Evolutionary conservation across 805 yeast genomes (phyloP), one percentile per base, ranked within the genome.

Genomic region (Starmerella riodocensis): DNA sequence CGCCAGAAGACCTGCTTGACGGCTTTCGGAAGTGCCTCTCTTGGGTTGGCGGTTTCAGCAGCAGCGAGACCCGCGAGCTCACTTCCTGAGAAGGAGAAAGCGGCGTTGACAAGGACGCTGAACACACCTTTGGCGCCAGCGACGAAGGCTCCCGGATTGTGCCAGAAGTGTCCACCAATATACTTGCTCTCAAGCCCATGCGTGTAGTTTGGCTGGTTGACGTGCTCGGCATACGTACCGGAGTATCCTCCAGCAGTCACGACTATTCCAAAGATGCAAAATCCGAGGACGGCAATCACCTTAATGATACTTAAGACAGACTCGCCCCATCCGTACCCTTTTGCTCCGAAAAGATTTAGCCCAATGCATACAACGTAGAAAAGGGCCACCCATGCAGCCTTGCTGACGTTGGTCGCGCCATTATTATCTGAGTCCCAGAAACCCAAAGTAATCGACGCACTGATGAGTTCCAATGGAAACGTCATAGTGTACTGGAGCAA

Each of bases 1-100:
- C 91, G 69, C 86, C 88, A 80, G 61, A 82, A 78, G 3, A 79
- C 83, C 61, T 81, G 86, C 59, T 79, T 80, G 43, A 78, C 73
- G 31, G 88, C 86, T 36, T 69, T 67, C 27, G 88, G 91, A 40
- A 79, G 67, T 2, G 79, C 60, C 40, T 64, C 65, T 50, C 78
- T 64, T 33, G 91, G 88, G 56, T 78, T 71, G 26, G 60, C 69
- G 19, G 83, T 67, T 58, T 81, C 93, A 7, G 86, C 86, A 24
- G 86, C 80, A 9, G 85, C 79, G 29, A 80, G 65, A 36, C 84
- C 82, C 29, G 72, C 71, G 49, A 80, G 63, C 59, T 80, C 91
- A 14, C 82, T 70, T 43, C 88, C 88, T 14, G 25, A 18, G 14
- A 30, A 30, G 8, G 34, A 20, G 56, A 78, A 81, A 0, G 86